A percentile compares a stretch with the other conserved stretches of the same genome.
phyloP scores from a whole-genome alignment of 495 filamentous ascomycete genomes.

The Neurospora sp. region DNA sequence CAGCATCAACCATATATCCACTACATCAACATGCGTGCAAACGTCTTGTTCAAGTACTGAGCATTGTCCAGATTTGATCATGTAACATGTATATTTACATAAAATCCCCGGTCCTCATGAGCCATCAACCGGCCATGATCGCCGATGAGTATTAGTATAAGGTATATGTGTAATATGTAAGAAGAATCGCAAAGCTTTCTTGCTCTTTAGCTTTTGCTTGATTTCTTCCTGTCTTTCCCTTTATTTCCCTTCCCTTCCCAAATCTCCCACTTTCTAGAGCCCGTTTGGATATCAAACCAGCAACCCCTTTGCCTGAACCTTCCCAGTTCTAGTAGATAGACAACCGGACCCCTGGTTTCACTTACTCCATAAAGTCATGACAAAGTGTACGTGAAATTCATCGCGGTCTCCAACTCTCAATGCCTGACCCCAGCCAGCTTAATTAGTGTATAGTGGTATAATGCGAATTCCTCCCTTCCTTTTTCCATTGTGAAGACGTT shows the following conservation, averaged over 20 bases:
- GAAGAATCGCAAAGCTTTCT: not conserved
- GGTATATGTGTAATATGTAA: not conserved
- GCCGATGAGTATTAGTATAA: not conserved
- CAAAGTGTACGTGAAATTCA: not conserved
- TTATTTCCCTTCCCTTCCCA: not conserved
- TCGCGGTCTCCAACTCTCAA: not conserved
- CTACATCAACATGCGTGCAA: not conserved
- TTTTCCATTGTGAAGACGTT: constrained; percentile 8
- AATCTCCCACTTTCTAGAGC: not conserved
- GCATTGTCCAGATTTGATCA: not conserved
- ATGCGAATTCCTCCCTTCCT: not conserved
- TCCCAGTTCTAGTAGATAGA: not conserved
- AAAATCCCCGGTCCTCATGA: not conserved
- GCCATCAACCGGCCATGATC: not conserved
- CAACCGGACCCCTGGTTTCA: not conserved
- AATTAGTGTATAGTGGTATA: not conserved
- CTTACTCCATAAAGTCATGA: not conserved
- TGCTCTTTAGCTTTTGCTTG: not conserved
- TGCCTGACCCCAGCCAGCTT: not conserved
- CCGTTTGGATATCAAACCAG: not conserved
- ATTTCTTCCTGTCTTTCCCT: not conserved
- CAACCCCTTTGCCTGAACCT: not conserved
- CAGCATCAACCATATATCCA: not conserved
- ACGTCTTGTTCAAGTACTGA: not conserved
- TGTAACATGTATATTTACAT: not conserved